phyloP scores from a whole-genome alignment of 176 grass and related monocot genomes.

The Carex myosuroides region DNA sequence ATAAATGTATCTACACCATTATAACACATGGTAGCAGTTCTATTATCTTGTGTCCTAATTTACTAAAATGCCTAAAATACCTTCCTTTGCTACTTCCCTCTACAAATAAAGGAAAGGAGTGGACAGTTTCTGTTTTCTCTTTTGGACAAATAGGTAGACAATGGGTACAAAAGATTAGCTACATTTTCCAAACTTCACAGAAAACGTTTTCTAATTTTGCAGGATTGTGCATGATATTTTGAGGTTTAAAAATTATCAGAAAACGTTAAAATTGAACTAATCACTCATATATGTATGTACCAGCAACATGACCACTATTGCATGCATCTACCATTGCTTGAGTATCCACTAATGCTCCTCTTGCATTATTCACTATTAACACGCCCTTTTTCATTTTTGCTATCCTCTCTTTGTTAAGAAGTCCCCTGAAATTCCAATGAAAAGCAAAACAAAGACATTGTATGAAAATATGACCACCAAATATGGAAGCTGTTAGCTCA shows the following conservation, averaged over 20 bases:
- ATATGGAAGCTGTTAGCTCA: neutral
- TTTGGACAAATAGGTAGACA: neutral
- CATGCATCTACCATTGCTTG: constrained; percentile 86
- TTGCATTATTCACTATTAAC: constrained; percentile 80
- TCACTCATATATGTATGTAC: constrained; percentile 8
- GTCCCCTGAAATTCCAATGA: constrained; percentile 42
- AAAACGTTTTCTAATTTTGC: neutral
- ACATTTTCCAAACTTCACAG: neutral
- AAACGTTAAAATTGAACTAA: neutral
- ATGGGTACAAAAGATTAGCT: neutral
- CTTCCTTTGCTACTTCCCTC: neutral
- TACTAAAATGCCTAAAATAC: constrained; percentile 1
- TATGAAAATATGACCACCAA: neutral
- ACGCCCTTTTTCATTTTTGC: constrained; percentile 94
- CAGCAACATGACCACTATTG: constrained; percentile 69
- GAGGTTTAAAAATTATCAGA: neutral
- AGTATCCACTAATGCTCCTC: constrained; percentile 84
- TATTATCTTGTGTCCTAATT: neutral
- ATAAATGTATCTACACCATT: neutral
- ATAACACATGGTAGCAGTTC: neutral
- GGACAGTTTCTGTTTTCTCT: neutral
- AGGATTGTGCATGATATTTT: neutral
- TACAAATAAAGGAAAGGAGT: neutral
- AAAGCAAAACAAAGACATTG: constrained; percentile 10
- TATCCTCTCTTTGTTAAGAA: constrained; percentile 92